Evolutionary conservation across 768 basidiomycete genomes (phyloP).

Genomic region (Exidia glandulosa): DNA sequence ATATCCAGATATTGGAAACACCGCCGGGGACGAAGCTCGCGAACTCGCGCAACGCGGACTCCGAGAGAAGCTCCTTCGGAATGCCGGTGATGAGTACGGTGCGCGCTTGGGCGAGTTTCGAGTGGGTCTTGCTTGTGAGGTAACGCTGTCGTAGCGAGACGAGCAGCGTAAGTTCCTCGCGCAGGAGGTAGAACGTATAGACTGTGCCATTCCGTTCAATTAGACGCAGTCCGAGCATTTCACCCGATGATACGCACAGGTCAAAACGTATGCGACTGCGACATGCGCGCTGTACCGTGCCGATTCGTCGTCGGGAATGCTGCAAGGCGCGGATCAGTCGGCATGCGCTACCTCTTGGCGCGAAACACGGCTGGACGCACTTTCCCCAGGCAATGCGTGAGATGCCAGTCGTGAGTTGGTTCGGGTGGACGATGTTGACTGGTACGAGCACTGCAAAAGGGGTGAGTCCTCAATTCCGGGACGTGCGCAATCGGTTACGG

Average conservation of each 20-base stretch:
- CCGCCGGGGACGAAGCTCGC: constrained; percentile 61
- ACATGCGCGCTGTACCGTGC: constrained; percentile 47
- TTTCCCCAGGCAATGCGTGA: constrained; percentile 39
- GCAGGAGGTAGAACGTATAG: constrained; percentile 38
- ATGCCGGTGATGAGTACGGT: constrained; percentile 60
- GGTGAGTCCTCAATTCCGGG: not conserved
- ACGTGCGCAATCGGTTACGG: constrained; percentile 19
- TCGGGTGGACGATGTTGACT: not conserved
- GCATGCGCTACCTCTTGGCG: not conserved
- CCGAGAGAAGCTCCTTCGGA: constrained; percentile 40
- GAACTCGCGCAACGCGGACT: constrained; percentile 37
- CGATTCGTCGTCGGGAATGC: constrained; percentile 21
- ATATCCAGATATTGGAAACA: constrained; percentile 57
- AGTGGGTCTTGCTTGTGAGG: constrained; percentile 48
- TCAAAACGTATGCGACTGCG: constrained; percentile 37
- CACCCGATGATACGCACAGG: constrained; percentile 25
- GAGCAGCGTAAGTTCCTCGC: constrained; percentile 36
- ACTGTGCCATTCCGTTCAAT: not conserved
- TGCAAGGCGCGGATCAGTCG: constrained; percentile 20
- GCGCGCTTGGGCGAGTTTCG: constrained; percentile 48
- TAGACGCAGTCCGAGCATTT: not conserved
- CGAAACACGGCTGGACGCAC: constrained; percentile 19
- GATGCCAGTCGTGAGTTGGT: constrained; percentile 19
- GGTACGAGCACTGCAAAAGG: not conserved
- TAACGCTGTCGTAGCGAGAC: constrained; percentile 24